Percentiles rank a stretch among this genome's conserved stretches.
Conservation (phyloP, 169 alveolate genomes). For the Plasmodium vivax region DNA sequence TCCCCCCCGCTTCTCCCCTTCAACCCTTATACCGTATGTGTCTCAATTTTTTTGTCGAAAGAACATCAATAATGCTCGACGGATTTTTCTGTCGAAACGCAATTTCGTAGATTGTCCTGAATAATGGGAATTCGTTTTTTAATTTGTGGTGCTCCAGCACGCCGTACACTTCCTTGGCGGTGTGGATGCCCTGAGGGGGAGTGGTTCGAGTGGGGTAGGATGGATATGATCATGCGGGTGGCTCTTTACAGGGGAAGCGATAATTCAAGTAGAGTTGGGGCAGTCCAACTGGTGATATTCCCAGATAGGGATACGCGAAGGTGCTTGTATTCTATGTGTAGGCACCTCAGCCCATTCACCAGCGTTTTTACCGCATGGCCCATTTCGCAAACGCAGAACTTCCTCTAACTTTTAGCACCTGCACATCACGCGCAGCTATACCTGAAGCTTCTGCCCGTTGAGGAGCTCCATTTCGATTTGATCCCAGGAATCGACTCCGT, state of each 20-base stretch:
- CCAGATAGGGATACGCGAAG: neutral
- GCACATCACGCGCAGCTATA: neutral
- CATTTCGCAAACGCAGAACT: neutral
- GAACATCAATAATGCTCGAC: slow-evolving; percentile 45
- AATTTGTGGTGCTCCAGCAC: slow-evolving; percentile 46
- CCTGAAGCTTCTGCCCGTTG: slow-evolving; percentile 92
- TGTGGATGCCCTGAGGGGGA: slow-evolving; percentile 36
- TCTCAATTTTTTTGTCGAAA: slow-evolving; percentile 71
- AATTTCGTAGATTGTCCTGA: slow-evolving; percentile 54
- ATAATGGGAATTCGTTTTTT: slow-evolving; percentile 44
- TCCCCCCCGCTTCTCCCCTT: neutral
- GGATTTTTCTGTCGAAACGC: slow-evolving; percentile 51
- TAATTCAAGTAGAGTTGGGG: neutral
- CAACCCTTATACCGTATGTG: slow-evolving; percentile 26
- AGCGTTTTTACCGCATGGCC: neutral
- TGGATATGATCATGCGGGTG: neutral
- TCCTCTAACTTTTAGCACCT: neutral
- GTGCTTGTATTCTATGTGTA: neutral
- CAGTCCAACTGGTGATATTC: neutral
- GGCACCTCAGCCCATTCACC: neutral
- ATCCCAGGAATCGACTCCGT: slow-evolving; percentile 89
- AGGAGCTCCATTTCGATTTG: slow-evolving; percentile 90
- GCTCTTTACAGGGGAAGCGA: neutral
- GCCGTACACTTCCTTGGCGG: slow-evolving; percentile 44
- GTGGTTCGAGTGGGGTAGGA: neutral